Evolutionary conservation across 192 early-diverging fungal genomes (phyloP).

Genomic region (Thoreauomyces humboldtii): DNA sequence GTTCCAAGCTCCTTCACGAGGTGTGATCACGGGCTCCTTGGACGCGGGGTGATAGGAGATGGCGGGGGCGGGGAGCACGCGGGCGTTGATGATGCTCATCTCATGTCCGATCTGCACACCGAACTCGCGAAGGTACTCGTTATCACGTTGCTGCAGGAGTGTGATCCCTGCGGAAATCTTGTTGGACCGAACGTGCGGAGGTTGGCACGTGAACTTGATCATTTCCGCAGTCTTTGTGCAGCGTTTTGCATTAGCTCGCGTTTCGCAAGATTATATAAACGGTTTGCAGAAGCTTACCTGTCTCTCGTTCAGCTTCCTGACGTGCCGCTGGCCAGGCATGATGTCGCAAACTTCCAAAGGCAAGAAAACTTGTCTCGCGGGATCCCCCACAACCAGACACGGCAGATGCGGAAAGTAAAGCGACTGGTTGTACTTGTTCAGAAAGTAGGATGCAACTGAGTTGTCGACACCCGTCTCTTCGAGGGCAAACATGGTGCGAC

Average conservation of each 20-base stretch:
- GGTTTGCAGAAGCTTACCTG: conserved; percentile 48
- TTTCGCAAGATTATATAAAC: no score
- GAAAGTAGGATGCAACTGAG: conserved; percentile 79
- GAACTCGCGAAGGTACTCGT: conserved; percentile 77
- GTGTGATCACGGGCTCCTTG: conserved; percentile 57
- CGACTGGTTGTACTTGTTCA: conserved; percentile 63
- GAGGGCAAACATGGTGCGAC: conserved; percentile 65
- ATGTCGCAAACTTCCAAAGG: conserved; percentile 93
- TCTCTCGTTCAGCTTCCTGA: conserved; percentile 76
- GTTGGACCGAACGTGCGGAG: conserved; percentile 76
- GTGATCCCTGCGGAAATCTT: conserved; percentile 78
- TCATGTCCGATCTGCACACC: conserved; percentile 64
- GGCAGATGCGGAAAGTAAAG: conserved; percentile 81
- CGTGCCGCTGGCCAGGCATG: conserved; percentile 76
- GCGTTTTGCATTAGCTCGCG: no score
- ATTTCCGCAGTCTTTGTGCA: conserved; percentile 83
- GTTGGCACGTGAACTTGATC: conserved; percentile 89
- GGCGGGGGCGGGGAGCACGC: conserved; percentile 74
- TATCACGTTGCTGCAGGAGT: conserved; percentile 63
- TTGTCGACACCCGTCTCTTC: conserved; percentile 49
- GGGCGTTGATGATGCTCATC: conserved; percentile 70
- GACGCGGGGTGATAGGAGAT: conserved; percentile 69
- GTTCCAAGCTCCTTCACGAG: conserved; percentile 82
- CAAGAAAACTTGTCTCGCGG: conserved; percentile 60
- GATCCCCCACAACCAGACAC: conserved; percentile 63